These are phyloP conservation scores for Gillenia trifoliata DNA, from an alignment of 306 rosid genomes.

Conservation along the genomic window DNA sequence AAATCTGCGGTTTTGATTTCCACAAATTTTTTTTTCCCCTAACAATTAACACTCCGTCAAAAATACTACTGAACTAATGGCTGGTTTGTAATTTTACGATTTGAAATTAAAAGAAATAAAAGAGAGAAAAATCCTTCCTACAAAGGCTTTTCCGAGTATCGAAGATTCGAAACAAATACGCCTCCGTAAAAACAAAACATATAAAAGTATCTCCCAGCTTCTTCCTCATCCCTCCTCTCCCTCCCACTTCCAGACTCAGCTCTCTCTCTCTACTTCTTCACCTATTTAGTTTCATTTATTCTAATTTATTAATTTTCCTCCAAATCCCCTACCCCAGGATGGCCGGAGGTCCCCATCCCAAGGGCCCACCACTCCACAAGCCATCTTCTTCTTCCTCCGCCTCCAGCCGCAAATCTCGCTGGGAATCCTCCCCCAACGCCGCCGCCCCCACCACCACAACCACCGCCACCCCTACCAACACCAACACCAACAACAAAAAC, in stretches of 20 bases:
- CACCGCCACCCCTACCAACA: background rate
- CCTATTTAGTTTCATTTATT: background rate
- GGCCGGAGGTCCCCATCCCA: slow-evolving; percentile 74
- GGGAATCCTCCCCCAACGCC: slow-evolving; percentile 47
- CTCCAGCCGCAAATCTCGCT: slow-evolving; percentile 68
- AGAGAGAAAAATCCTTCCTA: no score
- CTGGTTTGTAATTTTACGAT: no score
- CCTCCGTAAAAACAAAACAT: background rate
- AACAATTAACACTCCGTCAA: no score
- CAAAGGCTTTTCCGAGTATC: no score
- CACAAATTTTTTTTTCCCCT: no score
- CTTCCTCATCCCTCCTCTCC: background rate
- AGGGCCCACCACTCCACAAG: slow-evolving; percentile 32
- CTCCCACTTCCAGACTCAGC: background rate
- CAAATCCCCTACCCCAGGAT: slow-evolving; percentile 20
- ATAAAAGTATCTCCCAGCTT: background rate
- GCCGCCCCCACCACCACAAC: slow-evolving; percentile 5
- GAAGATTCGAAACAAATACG: no score
- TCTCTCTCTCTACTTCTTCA: background rate
- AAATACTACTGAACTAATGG: no score
- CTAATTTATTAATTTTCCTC: background rate
- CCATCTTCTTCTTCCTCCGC: slow-evolving; percentile 43
- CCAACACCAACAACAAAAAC: slow-evolving; percentile 11
- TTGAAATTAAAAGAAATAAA: no score
- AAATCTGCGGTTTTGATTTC: no score